Evolutionary conservation across 495 filamentous ascomycete genomes (phyloP).

Genomic region (Alectoria sarmentosa): DNA sequence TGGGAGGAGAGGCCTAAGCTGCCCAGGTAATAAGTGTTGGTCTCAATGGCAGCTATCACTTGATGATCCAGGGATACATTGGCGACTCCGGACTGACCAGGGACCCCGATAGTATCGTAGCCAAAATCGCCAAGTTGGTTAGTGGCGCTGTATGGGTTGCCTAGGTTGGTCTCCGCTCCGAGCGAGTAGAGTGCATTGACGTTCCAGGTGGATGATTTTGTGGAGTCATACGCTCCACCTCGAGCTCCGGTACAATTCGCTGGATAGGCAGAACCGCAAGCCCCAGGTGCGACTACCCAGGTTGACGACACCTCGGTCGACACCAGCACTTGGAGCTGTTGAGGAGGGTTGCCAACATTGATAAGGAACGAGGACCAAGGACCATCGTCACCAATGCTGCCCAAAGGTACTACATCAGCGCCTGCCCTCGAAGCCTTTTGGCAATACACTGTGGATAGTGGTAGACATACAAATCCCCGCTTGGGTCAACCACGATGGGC

Average conservation of each 20-base stretch:
- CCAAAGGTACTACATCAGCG: slow-evolving; percentile 4
- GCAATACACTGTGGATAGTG: not conserved
- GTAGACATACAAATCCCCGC: slow-evolving; percentile 25
- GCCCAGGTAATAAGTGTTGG: slow-evolving; percentile 50
- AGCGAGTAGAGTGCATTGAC: slow-evolving; percentile 47
- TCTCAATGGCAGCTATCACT: slow-evolving; percentile 47
- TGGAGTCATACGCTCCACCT: slow-evolving; percentile 46
- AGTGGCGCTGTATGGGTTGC: slow-evolving; percentile 36
- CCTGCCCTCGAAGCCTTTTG: not conserved
- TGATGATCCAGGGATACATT: slow-evolving; percentile 38
- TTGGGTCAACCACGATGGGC: slow-evolving; percentile 26
- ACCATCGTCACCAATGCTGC: slow-evolving; percentile 32
- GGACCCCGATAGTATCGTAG: slow-evolving; percentile 45
- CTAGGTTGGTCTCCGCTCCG: slow-evolving; percentile 40
- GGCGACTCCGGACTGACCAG: slow-evolving; percentile 35
- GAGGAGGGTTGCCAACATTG: slow-evolving; percentile 32
- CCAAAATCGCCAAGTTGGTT: slow-evolving; percentile 55
- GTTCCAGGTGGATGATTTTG: slow-evolving; percentile 50
- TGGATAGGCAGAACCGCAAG: slow-evolving; percentile 25
- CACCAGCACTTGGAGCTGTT: slow-evolving; percentile 30
- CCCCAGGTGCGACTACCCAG: slow-evolving; percentile 45
- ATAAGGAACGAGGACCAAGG: slow-evolving; percentile 34
- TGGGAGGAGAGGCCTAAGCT: slow-evolving; percentile 46
- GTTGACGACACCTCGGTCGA: slow-evolving; percentile 30
- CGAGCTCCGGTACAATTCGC: slow-evolving; percentile 32